Conservation (phyloP, 2,329 filamentous ascomycete species). For the Colletotrichum echinochloae region DNA sequence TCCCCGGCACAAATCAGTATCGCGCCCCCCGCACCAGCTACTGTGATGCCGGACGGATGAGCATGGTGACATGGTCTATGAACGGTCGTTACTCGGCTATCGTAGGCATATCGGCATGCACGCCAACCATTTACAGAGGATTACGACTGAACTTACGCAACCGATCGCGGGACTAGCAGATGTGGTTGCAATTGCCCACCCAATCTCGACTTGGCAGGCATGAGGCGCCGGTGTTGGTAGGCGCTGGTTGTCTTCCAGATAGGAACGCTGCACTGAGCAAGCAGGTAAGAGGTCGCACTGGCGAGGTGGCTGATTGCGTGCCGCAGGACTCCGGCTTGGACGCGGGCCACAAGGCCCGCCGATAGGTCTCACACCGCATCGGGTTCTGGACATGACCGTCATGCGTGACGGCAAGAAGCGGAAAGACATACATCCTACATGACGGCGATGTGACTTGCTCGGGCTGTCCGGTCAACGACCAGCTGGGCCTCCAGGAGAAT, state of each 20-base stretch:
- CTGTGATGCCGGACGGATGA: conserved; percentile 16
- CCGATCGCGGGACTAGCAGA: conserved; percentile 28
- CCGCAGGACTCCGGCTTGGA: conserved; percentile 16
- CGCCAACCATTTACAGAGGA: conserved; percentile 4
- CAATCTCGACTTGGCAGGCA: conserved; percentile 33
- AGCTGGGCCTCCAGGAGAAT: not conserved
- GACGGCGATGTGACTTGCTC: not conserved
- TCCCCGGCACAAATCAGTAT: not conserved
- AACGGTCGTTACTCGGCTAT: conserved; percentile 29
- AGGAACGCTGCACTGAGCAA: conserved; percentile 26
- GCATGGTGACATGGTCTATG: conserved; percentile 3
- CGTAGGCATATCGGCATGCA: conserved; percentile 32
- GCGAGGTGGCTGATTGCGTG: conserved; percentile 11
- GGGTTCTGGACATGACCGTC: not conserved
- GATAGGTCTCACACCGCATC: conserved; percentile 16
- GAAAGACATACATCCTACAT: not conserved
- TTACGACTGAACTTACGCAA: conserved; percentile 39
- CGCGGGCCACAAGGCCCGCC: conserved; percentile 11
- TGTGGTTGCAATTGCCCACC: conserved; percentile 28
- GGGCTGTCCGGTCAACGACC: not conserved
- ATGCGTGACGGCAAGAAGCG: conserved; percentile 14
- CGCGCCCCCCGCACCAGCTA: not conserved
- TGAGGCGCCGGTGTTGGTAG: conserved; percentile 21
- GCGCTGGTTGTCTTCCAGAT: conserved; percentile 29
- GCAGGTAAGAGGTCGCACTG: conserved; percentile 11